These are phyloP conservation scores for Pseudogymnoascus sp. DNA, from an alignment of 2,329 filamentous ascomycete species.

Conservation along the genomic window DNA sequence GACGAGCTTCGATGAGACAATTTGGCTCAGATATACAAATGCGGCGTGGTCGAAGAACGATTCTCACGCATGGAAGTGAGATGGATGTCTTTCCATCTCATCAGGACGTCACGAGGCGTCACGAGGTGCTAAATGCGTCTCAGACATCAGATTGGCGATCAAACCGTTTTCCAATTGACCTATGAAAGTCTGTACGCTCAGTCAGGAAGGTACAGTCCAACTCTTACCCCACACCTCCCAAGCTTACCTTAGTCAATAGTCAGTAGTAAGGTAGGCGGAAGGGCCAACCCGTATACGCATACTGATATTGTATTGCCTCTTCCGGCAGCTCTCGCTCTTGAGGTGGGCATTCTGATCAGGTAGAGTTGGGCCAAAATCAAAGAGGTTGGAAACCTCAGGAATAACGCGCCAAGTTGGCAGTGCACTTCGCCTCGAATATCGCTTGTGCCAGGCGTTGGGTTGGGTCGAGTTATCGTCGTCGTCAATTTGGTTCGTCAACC, in stretches of 20 bases:
- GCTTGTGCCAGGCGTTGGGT: not conserved
- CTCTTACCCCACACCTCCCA: not conserved
- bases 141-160: not conserved
- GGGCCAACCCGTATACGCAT: not conserved
- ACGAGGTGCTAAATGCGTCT: not conserved
- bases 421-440: not conserved
- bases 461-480: not conserved
- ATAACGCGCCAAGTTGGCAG: not conserved
- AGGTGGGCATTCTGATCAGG: not conserved
- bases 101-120: not conserved
- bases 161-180: not conserved
- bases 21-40: not conserved
- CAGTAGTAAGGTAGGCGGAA: not conserved
- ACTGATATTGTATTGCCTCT: not conserved
- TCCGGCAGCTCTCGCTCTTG: not conserved
- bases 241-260: not conserved
- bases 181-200: not conserved
- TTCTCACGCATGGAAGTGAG: not conserved
- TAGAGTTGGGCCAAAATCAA: not conserved
- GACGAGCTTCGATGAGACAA: not conserved
- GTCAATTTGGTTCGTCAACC: not conserved
- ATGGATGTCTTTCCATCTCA: not conserved
- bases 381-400: not conserved
- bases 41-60: constrained; percentile 1
- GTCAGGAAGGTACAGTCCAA: constrained; percentile 1